Evolutionary conservation across 768 basidiomycete species (phyloP), one percentile per base, ranked within the genome.

Genomic region (Hygrophorus russula): DNA sequence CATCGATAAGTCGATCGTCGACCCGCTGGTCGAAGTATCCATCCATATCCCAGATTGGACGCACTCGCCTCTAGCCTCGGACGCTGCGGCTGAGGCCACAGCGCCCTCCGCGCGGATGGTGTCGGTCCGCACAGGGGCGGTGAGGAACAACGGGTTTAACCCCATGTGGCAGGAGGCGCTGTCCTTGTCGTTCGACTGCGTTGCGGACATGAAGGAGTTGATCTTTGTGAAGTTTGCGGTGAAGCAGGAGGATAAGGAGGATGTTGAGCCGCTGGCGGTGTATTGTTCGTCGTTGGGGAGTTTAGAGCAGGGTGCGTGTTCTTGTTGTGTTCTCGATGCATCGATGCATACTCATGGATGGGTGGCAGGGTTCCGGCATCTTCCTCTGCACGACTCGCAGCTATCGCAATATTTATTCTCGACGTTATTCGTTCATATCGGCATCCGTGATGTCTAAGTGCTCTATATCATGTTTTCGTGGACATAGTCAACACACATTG

Each of bases 121-220:
- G 20, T 70, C 73, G 9, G 64, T 59, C 41, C 70, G 74, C 45
- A 93, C 91, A 11, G 60, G 61, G n/a, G 66, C 71, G 2, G 80
- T 93, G 46, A 82, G 81, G 60, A 82, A 86, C 57, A 94, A 93
- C 54, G 89, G 94, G 2, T 93, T 96, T 66, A 96, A 96, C 59
- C 94, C 94, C 0, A 66, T 78, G 4, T 97, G 92, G 87, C 75
- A 91, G 49, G 78, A 90, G 51, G 60, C 63, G 33, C 62, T 92
- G 32, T 62, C 68, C 18, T 61, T 93, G 10, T 78, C 82, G 8
- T 92, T 93, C 53, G 78, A 80, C 36, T 82, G 82, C 54, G 71
- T 83, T n/a, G 76, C 82, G 0, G 64, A 66, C 41, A 87, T 93
- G 82, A 67, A 68, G 51, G 90, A 93, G 44, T 68, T 97, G 32